Evolutionary conservation across 2,329 filamentous ascomycete species (phyloP).

Genomic region (Nothophoma quercina): DNA sequence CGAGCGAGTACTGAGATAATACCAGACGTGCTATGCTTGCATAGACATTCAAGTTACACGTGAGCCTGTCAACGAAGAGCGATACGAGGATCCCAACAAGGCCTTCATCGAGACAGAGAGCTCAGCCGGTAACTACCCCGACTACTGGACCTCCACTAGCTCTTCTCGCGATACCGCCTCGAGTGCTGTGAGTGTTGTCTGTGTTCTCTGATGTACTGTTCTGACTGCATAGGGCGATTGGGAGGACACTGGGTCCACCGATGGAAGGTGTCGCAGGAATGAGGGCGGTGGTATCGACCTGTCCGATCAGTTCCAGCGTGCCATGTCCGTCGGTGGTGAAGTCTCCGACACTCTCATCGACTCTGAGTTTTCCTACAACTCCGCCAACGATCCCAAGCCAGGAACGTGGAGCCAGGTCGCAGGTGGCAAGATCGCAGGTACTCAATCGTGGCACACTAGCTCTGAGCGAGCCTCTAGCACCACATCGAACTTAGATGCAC

Average conservation of each 20-base stretch:
- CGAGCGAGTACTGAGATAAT: constrained; percentile 14
- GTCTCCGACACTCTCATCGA: constrained; percentile 29
- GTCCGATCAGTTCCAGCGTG: constrained; percentile 22
- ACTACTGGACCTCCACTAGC: constrained; percentile 28
- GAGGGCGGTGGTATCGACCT: constrained; percentile 30
- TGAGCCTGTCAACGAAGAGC: constrained; percentile 36
- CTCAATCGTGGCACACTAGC: constrained; percentile 36
- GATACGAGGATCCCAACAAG: constrained; percentile 38
- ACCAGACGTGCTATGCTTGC: constrained; percentile 43
- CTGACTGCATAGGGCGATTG: constrained; percentile 27
- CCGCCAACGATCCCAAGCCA: constrained; percentile 5
- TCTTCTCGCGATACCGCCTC: constrained; percentile 23
- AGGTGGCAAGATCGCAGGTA: constrained; percentile 18
- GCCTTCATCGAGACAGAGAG: constrained; percentile 31
- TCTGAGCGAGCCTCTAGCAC: constrained; percentile 18
- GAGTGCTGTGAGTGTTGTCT: constrained; percentile 23
- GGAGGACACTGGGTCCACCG: constrained; percentile 18
- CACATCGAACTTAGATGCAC: constrained; percentile 28
- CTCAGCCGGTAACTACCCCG: constrained; percentile 21
- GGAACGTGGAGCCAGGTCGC: constrained; percentile 21
- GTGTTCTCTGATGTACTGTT: neutral
- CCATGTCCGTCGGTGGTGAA: constrained; percentile 21
- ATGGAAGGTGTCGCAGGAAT: constrained; percentile 10
- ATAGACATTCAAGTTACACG: constrained; percentile 34
- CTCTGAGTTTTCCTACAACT: constrained; percentile 23